These are phyloP conservation scores for Bathelium albidoporum DNA, from an alignment of 495 filamentous ascomycete genomes.

Conservation along the genomic window DNA sequence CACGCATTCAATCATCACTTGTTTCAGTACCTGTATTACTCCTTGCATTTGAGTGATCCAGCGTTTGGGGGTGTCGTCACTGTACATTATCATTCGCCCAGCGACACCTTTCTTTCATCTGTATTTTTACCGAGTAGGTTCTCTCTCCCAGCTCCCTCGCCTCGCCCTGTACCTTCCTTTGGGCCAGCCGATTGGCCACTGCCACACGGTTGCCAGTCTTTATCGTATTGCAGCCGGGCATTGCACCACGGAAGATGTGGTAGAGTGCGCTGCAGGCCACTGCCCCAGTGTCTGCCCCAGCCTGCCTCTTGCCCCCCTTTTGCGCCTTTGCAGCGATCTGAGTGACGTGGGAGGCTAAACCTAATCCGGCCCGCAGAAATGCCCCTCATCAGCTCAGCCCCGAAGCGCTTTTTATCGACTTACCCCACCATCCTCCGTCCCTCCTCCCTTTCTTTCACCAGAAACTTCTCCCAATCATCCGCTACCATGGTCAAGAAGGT, in stretches of 20 bases:
- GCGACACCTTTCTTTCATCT: background rate
- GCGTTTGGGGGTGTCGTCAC: background rate
- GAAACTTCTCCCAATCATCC: conserved; percentile 54
- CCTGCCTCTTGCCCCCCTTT: background rate
- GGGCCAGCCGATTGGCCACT: background rate
- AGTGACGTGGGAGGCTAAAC: conserved; percentile 6
- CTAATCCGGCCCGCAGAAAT: background rate
- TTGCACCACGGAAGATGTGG: too few species aligned
- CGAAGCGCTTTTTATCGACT: conserved; percentile 4
- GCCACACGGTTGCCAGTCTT: background rate
- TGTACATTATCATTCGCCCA: background rate
- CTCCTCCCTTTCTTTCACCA: conserved; percentile 33
- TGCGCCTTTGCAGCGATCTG: background rate
- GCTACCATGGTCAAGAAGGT: conserved; percentile 56
- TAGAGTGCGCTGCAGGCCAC: too few species aligned
- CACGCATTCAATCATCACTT: background rate
- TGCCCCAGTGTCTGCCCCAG: background rate
- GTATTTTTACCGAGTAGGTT: background rate
- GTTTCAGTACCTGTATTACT: background rate
- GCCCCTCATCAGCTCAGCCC: conserved; percentile 9
- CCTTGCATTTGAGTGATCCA: conserved; percentile 6
- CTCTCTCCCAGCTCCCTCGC: background rate
- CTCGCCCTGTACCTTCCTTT: background rate
- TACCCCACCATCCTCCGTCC: conserved; percentile 17
- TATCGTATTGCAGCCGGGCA: background rate